A percentile compares a stretch with the other conserved stretches of the same genome.
Evolutionary conservation across 2,329 filamentous ascomycete species (phyloP).

Genomic region (Colletotrichum graminicola): DNA sequence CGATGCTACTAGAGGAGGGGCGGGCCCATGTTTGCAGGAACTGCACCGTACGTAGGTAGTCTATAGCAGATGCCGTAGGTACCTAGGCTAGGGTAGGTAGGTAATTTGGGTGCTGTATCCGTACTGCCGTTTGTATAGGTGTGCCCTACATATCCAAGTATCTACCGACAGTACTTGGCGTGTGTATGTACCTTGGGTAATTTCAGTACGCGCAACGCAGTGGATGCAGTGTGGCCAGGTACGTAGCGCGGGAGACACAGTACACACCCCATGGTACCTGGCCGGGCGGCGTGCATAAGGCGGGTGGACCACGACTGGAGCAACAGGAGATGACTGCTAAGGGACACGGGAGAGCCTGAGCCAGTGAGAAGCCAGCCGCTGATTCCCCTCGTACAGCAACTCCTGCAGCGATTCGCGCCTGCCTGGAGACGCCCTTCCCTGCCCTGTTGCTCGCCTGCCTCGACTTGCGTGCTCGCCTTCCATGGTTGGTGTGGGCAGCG

Average conservation of each 20-base stretch:
- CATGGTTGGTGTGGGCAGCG: slow-evolving; percentile 6
- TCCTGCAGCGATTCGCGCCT: slow-evolving; percentile 1
- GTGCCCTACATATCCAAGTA: neutral
- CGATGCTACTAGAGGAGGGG: neutral
- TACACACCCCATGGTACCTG: slow-evolving; percentile 3
- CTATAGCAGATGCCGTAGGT: too few species aligned
- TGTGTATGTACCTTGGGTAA: too few species aligned
- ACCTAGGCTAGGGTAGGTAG: too few species aligned
- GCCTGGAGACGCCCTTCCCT: slow-evolving; percentile 11
- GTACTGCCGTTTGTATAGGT: too few species aligned
- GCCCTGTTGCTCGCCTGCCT: neutral
- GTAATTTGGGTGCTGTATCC: too few species aligned
- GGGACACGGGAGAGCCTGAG: slow-evolving; percentile 10
- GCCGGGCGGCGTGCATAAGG: neutral
- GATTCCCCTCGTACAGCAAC: neutral
- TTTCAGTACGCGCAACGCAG: neutral
- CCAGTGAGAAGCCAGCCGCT: slow-evolving; percentile 25
- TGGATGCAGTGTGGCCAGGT: neutral
- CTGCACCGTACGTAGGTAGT: too few species aligned
- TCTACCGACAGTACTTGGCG: neutral
- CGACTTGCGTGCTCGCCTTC: slow-evolving; percentile 12
- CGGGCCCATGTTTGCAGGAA: neutral
- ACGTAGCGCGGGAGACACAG: neutral
- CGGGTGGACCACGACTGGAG: slow-evolving; percentile 19
- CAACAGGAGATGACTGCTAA: slow-evolving; percentile 42